Percentiles rank a stretch among this genome's conserved stretches.
Evolutionary conservation across 345 rosid species (phyloP).

Genomic region (Triadica sebifera): DNA sequence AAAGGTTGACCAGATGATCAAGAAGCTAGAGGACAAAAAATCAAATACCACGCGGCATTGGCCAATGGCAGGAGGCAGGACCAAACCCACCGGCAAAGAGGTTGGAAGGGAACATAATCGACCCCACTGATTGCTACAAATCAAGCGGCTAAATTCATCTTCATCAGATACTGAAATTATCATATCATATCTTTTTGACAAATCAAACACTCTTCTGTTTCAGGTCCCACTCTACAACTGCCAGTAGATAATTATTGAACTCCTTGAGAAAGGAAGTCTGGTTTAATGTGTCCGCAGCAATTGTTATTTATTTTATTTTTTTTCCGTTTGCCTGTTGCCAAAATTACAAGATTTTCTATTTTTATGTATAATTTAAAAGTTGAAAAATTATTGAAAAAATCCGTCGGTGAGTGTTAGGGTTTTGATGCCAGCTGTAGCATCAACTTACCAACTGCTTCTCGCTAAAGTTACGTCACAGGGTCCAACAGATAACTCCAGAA

Average conservation of each 20-base stretch:
- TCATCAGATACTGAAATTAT: no score
- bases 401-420: constrained; percentile 18
- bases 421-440: constrained; percentile 25
- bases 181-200: no score
- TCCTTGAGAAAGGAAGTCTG: neutral
- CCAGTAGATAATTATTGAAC: constrained; percentile 20
- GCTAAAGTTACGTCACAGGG: constrained; percentile 20
- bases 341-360: no score
- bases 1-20: neutral
- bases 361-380: no score
- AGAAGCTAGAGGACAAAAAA: neutral
- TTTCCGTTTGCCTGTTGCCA: no score
- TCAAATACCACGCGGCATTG: constrained; percentile 18
- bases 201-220: neutral
- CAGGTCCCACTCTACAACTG: constrained; percentile 25
- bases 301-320: no score
- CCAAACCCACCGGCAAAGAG: constrained; percentile 33
- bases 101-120: constrained; percentile 39
- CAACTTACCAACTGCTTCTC: constrained; percentile 51
- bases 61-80: neutral
- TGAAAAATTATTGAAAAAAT: no score
- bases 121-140: constrained; percentile 20
- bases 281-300: no score
- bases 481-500: constrained; percentile 22
- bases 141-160: constrained; percentile 23